Conservation (phyloP, 2,329 filamentous ascomycete genomes). For the Remersonia thermophila region DNA sequence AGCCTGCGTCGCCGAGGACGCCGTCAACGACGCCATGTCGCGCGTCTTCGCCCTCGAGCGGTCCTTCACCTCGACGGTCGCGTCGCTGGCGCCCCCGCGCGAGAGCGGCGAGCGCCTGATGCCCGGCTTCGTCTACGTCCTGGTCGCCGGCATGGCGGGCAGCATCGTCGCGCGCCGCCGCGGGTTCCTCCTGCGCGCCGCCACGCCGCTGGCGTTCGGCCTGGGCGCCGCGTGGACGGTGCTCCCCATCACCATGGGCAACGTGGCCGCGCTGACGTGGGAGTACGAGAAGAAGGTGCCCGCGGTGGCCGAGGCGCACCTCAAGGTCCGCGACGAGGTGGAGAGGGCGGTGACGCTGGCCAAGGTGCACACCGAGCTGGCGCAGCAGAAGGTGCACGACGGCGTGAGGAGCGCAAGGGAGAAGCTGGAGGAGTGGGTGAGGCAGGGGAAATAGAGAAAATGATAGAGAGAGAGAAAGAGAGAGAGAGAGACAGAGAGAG, state of each 20-base stretch:
- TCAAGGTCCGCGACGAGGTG: constrained; percentile 56
- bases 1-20: constrained; percentile 62
- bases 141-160: constrained; percentile 89
- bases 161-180: constrained; percentile 83
- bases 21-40: constrained; percentile 72
- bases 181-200: constrained; percentile 66
- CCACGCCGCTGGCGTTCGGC: constrained; percentile 67
- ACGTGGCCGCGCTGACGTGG: constrained; percentile 79
- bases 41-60: constrained; percentile 74
- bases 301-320: constrained; percentile 67
- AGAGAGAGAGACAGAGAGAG: constrained; percentile 1
- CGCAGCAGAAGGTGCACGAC: constrained; percentile 61
- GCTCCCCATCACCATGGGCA: constrained; percentile 79
- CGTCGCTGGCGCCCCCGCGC: constrained; percentile 73
- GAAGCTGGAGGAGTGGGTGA: constrained; percentile 77
- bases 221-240: constrained; percentile 73
- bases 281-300: constrained; percentile 86
- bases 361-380: constrained; percentile 59
- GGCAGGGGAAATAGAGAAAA: constrained; percentile 71
- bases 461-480: background rate
- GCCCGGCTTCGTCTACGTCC: constrained; percentile 81
- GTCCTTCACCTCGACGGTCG: constrained; percentile 79
- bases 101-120: constrained; percentile 81
- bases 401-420: constrained; percentile 67
- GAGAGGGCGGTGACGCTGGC: constrained; percentile 60